Percentiles rank a stretch among this genome's conserved stretches.
These are phyloP conservation scores for Skeletonema tropicum DNA, from an alignment of 108 stramenopile genomes.

Conservation along the genomic window DNA sequence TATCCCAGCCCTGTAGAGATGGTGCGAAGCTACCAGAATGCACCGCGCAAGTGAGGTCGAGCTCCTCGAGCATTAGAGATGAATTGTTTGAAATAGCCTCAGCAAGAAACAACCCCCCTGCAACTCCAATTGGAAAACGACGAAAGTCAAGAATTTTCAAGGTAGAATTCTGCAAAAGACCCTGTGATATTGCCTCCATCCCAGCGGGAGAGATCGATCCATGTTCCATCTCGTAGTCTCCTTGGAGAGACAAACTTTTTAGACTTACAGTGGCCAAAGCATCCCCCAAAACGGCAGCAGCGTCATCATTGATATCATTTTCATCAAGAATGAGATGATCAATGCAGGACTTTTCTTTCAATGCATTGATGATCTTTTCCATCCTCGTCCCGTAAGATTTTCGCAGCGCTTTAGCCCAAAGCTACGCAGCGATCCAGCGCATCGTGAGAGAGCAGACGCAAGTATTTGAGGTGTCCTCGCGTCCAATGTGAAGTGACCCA, in stretches of 20 bases:
- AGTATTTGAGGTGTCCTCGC: constrained; percentile 7
- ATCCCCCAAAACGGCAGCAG: background rate
- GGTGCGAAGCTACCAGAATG: background rate
- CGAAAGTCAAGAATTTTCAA: background rate
- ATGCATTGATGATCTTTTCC: background rate
- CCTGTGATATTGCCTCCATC: constrained; percentile 2
- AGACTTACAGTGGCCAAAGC: background rate
- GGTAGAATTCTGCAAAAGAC: background rate
- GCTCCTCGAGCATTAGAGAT: background rate
- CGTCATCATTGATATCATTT: background rate
- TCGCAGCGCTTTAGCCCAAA: background rate
- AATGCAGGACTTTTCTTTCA: background rate
- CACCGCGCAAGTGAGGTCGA: background rate
- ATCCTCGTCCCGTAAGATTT: background rate
- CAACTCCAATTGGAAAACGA: background rate
- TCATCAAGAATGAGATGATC: background rate
- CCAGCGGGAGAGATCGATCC: background rate
- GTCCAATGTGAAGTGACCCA: background rate
- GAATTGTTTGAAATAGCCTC: constrained; percentile 2
- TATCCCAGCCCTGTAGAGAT: background rate
- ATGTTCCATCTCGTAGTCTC: constrained; percentile 6
- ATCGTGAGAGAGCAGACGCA: background rate
- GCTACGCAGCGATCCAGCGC: background rate
- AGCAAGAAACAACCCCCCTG: background rate
- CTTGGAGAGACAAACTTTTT: background rate